Conservation (phyloP, 1,284 basidiomycete species). For the Pyrrhoderma lamaoense region DNA sequence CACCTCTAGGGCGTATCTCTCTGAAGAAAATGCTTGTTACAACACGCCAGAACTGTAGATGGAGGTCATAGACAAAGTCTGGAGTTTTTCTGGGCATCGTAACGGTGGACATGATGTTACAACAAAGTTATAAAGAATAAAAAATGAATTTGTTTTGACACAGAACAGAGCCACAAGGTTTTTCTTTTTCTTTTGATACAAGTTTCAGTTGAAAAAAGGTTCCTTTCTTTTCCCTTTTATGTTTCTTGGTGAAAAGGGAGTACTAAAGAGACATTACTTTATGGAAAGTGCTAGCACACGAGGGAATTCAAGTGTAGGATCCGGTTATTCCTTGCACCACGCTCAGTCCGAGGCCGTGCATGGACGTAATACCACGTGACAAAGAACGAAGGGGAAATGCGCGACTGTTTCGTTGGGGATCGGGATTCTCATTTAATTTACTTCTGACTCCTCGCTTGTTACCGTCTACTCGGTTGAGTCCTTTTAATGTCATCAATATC, state of each 20-base stretch:
- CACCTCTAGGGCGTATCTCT: conserved; percentile 90
- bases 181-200: neutral
- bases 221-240: no score
- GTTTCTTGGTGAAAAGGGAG: no score
- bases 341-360: no score
- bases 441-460: no score
- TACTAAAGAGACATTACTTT: no score
- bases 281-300: no score
- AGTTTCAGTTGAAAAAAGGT: neutral
- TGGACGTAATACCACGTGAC: neutral
- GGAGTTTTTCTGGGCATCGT: conserved; percentile 17
- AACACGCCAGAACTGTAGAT: conserved; percentile 71
- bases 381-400: neutral
- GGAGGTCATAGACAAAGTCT: conserved; percentile 49
- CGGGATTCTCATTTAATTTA: no score
- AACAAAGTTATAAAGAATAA: neutral
- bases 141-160: neutral
- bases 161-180: no score
- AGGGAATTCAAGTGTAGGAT: no score
- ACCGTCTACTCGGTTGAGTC: no score
- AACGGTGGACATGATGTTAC: conserved; percentile 9
- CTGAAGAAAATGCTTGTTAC: conserved; percentile 97
- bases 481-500: no score
- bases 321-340: no score
- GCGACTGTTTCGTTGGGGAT: neutral